Evolutionary conservation across 2,329 filamentous ascomycete genomes (phyloP).

Genomic region (Hypocrella siamensis): DNA sequence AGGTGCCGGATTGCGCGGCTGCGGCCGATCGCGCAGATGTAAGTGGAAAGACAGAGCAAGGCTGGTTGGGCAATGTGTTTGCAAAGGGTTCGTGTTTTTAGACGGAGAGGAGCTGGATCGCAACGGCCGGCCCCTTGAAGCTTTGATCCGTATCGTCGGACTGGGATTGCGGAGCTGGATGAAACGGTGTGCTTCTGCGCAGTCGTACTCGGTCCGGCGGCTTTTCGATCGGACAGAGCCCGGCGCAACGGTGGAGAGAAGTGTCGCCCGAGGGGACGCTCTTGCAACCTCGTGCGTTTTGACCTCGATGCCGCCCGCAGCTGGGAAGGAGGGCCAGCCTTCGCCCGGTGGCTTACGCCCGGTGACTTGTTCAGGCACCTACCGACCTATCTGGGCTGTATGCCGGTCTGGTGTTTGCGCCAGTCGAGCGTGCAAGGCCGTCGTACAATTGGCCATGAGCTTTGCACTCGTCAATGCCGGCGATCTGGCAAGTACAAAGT

Average conservation of each 20-base stretch:
- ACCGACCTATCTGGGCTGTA: too few species aligned
- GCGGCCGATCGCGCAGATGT: too few species aligned
- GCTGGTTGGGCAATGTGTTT: too few species aligned
- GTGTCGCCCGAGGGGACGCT: neutral
- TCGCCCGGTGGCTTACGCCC: neutral
- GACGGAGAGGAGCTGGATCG: too few species aligned
- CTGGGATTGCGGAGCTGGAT: neutral
- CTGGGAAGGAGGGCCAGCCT: neutral
- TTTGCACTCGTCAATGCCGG: too few species aligned
- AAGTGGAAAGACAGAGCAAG: too few species aligned
- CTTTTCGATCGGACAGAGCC: conserved; percentile 1
- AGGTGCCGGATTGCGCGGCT: neutral
- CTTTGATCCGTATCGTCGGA: neutral
- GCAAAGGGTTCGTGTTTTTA: too few species aligned
- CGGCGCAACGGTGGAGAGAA: neutral
- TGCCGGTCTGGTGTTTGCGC: too few species aligned
- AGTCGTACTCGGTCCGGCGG: conserved; percentile 1
- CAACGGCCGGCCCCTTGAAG: neutral
- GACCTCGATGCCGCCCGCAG: neutral
- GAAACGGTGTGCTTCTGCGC: neutral
- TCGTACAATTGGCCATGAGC: too few species aligned
- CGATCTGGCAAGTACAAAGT: too few species aligned
- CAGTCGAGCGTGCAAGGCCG: too few species aligned
- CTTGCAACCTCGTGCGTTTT: neutral
- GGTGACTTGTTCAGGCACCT: neutral